Conservation (phyloP, 352 stramenopile genomes). For the Pythium brassicae region DNA sequence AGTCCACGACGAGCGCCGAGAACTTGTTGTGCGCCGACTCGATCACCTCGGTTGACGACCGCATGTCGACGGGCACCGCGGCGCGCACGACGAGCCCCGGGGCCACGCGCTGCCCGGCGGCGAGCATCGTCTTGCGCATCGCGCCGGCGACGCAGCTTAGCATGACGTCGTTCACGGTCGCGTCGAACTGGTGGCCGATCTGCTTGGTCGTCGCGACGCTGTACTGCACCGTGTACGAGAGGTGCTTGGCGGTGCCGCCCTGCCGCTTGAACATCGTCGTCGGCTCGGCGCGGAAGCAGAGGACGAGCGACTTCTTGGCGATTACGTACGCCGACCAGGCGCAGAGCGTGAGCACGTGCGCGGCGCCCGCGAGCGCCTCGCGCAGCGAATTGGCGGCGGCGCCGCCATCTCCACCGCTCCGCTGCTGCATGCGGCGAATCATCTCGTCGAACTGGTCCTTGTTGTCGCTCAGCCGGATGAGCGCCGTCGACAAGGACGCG, state of each 20-base stretch:
- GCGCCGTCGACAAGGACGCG: conserved; percentile 51
- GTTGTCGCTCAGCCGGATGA: conserved; percentile 74
- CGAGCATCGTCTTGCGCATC: conserved; percentile 65
- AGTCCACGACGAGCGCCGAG: conserved; percentile 69
- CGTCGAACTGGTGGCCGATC: conserved; percentile 57
- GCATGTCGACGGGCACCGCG: conserved; percentile 79
- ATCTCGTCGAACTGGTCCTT: conserved; percentile 56
- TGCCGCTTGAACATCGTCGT: conserved; percentile 61
- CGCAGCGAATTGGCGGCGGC: conserved; percentile 28
- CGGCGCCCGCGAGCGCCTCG: conserved; percentile 21
- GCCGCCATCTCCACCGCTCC: conserved; percentile 21
- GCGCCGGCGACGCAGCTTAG: conserved; percentile 70
- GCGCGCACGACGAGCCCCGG: conserved; percentile 52
- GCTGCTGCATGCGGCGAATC: conserved; percentile 41
- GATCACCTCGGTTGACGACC: conserved; percentile 58
- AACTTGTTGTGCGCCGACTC: conserved; percentile 69
- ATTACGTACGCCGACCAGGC: conserved; percentile 63
- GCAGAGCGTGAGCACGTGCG: conserved; percentile 28
- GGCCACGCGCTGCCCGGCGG: conserved; percentile 28
- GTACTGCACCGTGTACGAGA: conserved; percentile 74
- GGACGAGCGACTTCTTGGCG: conserved; percentile 34
- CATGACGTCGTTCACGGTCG: conserved; percentile 82
- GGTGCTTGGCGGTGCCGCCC: conserved; percentile 51
- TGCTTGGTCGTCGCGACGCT: conserved; percentile 68
- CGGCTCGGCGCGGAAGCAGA: conserved; percentile 53